These are phyloP conservation scores for Trichoderma virens DNA, from an alignment of 495 filamentous ascomycete genomes.

Conservation along the genomic window DNA sequence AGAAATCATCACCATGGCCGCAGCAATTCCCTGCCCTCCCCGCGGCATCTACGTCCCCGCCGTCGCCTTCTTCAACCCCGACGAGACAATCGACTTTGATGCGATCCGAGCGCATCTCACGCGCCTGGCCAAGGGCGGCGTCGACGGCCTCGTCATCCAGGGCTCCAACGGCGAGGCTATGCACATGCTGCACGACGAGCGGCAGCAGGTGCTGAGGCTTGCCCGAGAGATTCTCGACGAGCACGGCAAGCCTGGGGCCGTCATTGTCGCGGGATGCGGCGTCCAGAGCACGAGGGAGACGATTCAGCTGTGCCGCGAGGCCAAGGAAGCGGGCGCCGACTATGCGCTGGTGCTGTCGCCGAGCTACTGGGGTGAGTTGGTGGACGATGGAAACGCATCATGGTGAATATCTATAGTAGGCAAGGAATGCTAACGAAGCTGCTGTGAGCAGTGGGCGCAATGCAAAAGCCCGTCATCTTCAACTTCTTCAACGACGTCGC, in stretches of 20 bases:
- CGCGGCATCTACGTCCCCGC: constrained; percentile 62
- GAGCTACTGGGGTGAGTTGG: not conserved
- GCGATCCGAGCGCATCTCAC: constrained; percentile 61
- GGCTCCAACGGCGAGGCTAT: constrained; percentile 32
- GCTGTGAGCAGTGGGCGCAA: not conserved
- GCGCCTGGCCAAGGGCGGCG: constrained; percentile 61
- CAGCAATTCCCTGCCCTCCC: constrained; percentile 9
- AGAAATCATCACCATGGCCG: not conserved
- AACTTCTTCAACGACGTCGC: constrained; percentile 20
- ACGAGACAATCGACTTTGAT: constrained; percentile 56
- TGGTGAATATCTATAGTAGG: no score
- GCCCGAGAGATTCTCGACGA: constrained; percentile 18
- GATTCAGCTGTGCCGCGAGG: constrained; percentile 18
- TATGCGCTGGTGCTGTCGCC: constrained; percentile 11
- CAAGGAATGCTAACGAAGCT: no score
- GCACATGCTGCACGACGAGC: constrained; percentile 21
- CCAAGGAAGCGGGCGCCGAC: constrained; percentile 23
- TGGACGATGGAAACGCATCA: no score
- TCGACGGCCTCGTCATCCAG: constrained; percentile 48
- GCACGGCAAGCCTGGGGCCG: constrained; percentile 15
- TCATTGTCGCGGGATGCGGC: constrained; percentile 24
- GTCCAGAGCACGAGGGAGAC: constrained; percentile 20
- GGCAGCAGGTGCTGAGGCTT: constrained; percentile 17
- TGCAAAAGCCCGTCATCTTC: constrained; percentile 17
- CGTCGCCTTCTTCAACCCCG: constrained; percentile 55